Evolutionary conservation across 176 grass and related monocot species (phyloP), one percentile per base, ranked within the genome.

Genomic region (Guadua angustifolia): DNA sequence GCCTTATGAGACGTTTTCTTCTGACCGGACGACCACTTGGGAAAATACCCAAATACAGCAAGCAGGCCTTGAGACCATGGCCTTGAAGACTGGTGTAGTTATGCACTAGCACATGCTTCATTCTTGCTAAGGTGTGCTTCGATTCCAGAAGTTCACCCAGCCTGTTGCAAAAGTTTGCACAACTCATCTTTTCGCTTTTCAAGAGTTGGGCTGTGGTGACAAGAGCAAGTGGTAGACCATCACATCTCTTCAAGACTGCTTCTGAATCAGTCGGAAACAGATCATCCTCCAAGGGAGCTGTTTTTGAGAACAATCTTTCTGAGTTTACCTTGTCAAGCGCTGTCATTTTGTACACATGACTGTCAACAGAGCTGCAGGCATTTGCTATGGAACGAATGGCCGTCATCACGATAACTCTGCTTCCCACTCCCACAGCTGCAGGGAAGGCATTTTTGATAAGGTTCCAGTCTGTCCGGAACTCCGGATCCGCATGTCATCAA

Each of bases 381-480:
- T 66, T 79, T 49, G 61, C 77, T 14, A 79, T 51, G 44, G 60
- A 79, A 2, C 36, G 61, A 50, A 79, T 79, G 32, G 61, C 40
- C 40, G 40, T 42, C 40, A 7, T 42, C 40, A 42, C 40, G 40
- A 42, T 42, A 7, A 42, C 40, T 33, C 16, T 79, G 61, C 77
- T 79, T 17, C 77, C 14, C 9, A 66, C 1, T 35, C 26, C 77
- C 5, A 3, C 14, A 9, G 8, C 26, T 9, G 0, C 4, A 9
- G 77, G 77, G 60, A 79, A 66, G 26, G 77, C 60, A 66, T 66
- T 50, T 51, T 66, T 79, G 0, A 79, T 66, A 4, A 2, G 0
- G 9, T 52, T 79, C 77, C 77, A 79, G 19, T n/a, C n/a, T n/a
- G n/a, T n/a, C n/a, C n/a, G n/a, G n/a, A n/a, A 66, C 36, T 79